Conservation (phyloP, 2,329 filamentous ascomycete genomes). For the Ophiostoma sp. region DNA sequence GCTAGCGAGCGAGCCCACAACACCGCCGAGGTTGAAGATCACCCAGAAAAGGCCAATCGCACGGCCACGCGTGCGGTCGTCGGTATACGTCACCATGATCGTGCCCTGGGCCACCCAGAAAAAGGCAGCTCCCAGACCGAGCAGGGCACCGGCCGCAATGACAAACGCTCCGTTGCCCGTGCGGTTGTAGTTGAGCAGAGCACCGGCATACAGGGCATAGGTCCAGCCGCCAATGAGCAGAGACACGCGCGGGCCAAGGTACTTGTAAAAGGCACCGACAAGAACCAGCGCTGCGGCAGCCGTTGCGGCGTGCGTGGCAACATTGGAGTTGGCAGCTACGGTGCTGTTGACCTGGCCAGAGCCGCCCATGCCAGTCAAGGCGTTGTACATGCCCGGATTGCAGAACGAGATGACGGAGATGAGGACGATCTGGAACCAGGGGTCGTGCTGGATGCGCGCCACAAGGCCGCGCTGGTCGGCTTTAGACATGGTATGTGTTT, state of each 20-base stretch:
- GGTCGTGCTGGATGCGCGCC: conserved; percentile 21
- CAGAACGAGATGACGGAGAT: conserved; percentile 25
- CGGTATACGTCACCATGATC: conserved; percentile 85
- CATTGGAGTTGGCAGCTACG: conserved; percentile 51
- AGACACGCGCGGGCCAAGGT: conserved; percentile 62
- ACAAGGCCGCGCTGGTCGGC: conserved; percentile 14
- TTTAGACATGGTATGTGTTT: conserved; percentile 15
- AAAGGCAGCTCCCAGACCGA: conserved; percentile 72
- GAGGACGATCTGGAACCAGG: conserved; percentile 24
- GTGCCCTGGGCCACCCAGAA: conserved; percentile 78
- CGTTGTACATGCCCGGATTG: conserved; percentile 31
- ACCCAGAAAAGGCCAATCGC: conserved; percentile 92
- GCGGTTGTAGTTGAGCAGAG: conserved; percentile 66
- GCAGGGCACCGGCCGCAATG: conserved; percentile 67
- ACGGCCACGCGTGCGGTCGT: conserved; percentile 73
- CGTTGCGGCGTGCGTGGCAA: conserved; percentile 50
- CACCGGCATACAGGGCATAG: conserved; percentile 68
- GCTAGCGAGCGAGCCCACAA: conserved; percentile 74
- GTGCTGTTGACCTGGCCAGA: conserved; percentile 52
- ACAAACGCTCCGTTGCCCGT: conserved; percentile 63
- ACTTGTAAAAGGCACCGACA: conserved; percentile 64
- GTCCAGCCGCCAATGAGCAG: conserved; percentile 68
- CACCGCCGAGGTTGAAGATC: conserved; percentile 87
- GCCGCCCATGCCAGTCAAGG: conserved; percentile 25
- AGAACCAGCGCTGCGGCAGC: conserved; percentile 33